Evolutionary conservation across 2,329 filamentous ascomycete species (phyloP).

Genomic region (Anisogramma anomala): DNA sequence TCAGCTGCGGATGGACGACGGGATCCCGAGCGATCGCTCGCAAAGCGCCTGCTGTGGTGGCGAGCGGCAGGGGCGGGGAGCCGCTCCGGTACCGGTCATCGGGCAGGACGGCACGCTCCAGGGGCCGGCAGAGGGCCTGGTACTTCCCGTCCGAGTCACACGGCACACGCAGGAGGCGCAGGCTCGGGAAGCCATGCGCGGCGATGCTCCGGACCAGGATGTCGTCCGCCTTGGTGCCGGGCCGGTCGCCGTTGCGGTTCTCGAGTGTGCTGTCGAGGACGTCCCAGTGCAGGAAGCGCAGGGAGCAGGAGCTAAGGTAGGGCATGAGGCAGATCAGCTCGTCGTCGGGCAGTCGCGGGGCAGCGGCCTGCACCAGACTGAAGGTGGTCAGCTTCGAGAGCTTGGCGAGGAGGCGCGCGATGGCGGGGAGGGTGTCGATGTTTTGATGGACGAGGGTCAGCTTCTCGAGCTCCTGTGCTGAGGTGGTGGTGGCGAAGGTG

Average conservation of each 20-base stretch:
- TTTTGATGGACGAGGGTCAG: slow-evolving; percentile 46
- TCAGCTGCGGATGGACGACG: background rate
- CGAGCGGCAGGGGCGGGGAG: slow-evolving; percentile 9
- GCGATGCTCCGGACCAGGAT: slow-evolving; percentile 54
- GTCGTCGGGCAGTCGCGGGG: slow-evolving; percentile 43
- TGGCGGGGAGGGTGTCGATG: slow-evolving; percentile 42
- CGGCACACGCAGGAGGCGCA: slow-evolving; percentile 50
- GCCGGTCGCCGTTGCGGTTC: slow-evolving; percentile 16
- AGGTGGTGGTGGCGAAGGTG: slow-evolving; percentile 39
- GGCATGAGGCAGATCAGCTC: slow-evolving; percentile 52
- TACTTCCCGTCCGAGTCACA: slow-evolving; percentile 59
- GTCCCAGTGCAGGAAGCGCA: slow-evolving; percentile 52
- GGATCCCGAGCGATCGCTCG: background rate
- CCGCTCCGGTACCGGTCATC: slow-evolving; percentile 33
- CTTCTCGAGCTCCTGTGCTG: slow-evolving; percentile 33
- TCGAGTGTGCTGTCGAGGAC: slow-evolving; percentile 37
- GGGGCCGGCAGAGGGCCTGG: slow-evolving; percentile 56
- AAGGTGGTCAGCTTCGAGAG: slow-evolving; percentile 38
- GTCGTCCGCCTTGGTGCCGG: slow-evolving; percentile 40
- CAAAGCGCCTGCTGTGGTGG: background rate
- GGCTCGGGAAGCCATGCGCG: slow-evolving; percentile 48
- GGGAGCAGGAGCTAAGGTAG: slow-evolving; percentile 44
- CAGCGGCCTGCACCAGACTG: slow-evolving; percentile 41
- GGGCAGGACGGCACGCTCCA: slow-evolving; percentile 40
- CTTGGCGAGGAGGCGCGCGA: slow-evolving; percentile 49